Percentiles rank a stretch among this genome's conserved stretches.
Conservation (phyloP, 2,329 filamentous ascomycete genomes). For the Pseudogymnoascus sp. region DNA sequence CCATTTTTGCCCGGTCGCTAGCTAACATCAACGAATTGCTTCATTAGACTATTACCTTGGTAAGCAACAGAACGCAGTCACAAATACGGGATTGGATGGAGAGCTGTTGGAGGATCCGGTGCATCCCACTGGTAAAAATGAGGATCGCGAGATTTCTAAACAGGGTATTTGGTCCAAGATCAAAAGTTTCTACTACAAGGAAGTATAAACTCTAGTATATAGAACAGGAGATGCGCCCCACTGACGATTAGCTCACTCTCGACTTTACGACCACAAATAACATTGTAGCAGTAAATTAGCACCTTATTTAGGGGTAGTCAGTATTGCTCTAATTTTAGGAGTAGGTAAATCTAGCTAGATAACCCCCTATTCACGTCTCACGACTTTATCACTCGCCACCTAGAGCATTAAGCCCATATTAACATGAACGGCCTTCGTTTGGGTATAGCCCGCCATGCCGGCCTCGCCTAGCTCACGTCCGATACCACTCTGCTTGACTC, state of each 20-base stretch:
- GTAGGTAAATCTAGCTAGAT: background rate
- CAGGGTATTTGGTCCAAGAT: background rate
- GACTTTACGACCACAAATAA: too few species aligned
- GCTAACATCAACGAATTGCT: background rate
- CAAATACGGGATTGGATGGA: constrained; percentile 21
- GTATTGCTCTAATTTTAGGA: background rate
- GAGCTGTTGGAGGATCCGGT: constrained; percentile 12
- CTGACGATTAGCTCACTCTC: background rate
- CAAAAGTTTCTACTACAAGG: background rate
- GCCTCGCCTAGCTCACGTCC: constrained; percentile 68
- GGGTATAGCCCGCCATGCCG: constrained; percentile 58
- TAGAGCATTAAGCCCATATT: background rate
- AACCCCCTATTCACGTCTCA: background rate
- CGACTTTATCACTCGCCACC: background rate
- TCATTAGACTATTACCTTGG: constrained; percentile 24
- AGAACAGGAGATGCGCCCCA: background rate
- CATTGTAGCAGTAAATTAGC: too few species aligned
- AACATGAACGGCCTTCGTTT: constrained; percentile 47
- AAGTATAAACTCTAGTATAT: background rate
- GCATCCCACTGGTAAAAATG: background rate
- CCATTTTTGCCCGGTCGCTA: background rate
- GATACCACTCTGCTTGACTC: constrained; percentile 68
- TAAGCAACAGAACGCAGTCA: constrained; percentile 23
- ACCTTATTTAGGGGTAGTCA: too few species aligned
- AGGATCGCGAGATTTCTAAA: background rate